Percentiles rank a stretch among this genome's conserved stretches.
Conservation (phyloP, 768 basidiomycete species). For the Hygrocybe punicea region DNA sequence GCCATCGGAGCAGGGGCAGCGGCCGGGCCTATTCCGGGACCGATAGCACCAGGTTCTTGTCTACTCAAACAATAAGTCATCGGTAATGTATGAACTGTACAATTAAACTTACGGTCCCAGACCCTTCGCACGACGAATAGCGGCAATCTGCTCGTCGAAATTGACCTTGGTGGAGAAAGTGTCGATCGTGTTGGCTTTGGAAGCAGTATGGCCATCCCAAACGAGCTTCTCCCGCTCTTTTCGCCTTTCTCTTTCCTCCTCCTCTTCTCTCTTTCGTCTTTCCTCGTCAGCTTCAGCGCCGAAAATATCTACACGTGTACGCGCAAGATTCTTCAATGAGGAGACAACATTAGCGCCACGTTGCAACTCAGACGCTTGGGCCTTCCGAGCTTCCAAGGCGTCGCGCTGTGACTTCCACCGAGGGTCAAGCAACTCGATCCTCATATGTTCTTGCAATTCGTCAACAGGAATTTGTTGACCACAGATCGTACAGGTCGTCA, state of each 20-base stretch:
- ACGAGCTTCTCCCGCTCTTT: constrained; percentile 93
- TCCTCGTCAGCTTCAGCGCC: constrained; percentile 93
- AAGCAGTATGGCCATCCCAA: constrained; percentile 98
- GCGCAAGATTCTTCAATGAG: constrained; percentile 88
- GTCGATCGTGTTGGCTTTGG: constrained; percentile 87
- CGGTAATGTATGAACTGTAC: constrained; percentile 3
- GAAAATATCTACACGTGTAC: constrained; percentile 96
- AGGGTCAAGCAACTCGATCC: constrained; percentile 95
- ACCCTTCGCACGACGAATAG: constrained; percentile 91
- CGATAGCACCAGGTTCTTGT: constrained; percentile 62
- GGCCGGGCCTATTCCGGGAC: constrained; percentile 61
- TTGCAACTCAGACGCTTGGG: constrained; percentile 82
- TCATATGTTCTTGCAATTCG: constrained; percentile 96
- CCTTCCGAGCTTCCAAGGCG: constrained; percentile 81
- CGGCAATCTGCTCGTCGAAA: constrained; percentile 96
- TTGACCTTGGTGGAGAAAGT: constrained; percentile 92
- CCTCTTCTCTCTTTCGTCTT: constrained; percentile 79
- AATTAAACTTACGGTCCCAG: constrained; percentile 67
- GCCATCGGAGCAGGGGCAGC: constrained; percentile 67
- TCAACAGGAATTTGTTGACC: constrained; percentile 95
- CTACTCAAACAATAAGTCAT: constrained; percentile 33
- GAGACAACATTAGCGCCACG: constrained; percentile 91
- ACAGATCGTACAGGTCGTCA: constrained; percentile 89
- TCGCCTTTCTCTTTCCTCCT: constrained; percentile 73
- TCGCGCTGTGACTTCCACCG: constrained; percentile 97